Evolutionary conservation across 1,139 yeast species (phyloP).

Genomic region (Saccharomyces pastorianus): DNA sequence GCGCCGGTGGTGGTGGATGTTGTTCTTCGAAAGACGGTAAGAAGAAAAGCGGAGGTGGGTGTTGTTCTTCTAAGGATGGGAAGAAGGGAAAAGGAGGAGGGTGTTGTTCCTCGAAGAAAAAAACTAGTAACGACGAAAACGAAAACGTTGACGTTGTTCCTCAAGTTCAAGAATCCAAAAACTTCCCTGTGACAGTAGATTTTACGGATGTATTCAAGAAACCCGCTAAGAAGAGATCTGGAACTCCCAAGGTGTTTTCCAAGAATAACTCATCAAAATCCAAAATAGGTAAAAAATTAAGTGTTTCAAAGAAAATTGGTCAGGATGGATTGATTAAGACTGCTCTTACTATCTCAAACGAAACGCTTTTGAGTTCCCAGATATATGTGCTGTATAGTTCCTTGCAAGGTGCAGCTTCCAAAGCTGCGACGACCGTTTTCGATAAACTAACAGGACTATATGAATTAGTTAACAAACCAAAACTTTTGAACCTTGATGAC

Average conservation of each 20-base stretch:
- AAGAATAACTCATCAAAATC: conserved; percentile 20
- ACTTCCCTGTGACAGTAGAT: conserved; percentile 35
- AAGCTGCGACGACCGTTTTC: conserved; percentile 46
- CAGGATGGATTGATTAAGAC: conserved; percentile 20
- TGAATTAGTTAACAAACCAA: conserved; percentile 41
- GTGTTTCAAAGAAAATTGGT: conserved; percentile 3
- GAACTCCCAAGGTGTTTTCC: conserved; percentile 22
- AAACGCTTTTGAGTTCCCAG: conserved; percentile 30
- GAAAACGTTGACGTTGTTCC: no score
- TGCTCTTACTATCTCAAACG: conserved; percentile 31
- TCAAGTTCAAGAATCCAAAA: conserved; percentile 4
- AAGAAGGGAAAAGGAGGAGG: conserved; percentile 3
- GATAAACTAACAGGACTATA: conserved; percentile 32
- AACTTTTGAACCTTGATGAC: conserved; percentile 64
- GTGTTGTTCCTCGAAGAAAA: conserved; percentile 9
- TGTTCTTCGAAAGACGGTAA: conserved; percentile 7
- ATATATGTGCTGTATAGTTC: conserved; percentile 72
- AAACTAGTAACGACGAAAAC: conserved; percentile 1
- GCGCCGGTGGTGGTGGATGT: conserved; percentile 6
- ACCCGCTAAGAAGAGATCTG: conserved; percentile 11
- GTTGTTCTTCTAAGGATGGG: conserved; percentile 13
- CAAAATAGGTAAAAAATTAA: conserved; percentile 6
- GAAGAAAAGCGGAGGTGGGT: conserved; percentile 7
- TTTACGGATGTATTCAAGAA: conserved; percentile 34
- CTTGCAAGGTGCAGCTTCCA: conserved; percentile 70